Conservation (phyloP, 2,329 filamentous ascomycete genomes). For the Trichophyton equinum region DNA sequence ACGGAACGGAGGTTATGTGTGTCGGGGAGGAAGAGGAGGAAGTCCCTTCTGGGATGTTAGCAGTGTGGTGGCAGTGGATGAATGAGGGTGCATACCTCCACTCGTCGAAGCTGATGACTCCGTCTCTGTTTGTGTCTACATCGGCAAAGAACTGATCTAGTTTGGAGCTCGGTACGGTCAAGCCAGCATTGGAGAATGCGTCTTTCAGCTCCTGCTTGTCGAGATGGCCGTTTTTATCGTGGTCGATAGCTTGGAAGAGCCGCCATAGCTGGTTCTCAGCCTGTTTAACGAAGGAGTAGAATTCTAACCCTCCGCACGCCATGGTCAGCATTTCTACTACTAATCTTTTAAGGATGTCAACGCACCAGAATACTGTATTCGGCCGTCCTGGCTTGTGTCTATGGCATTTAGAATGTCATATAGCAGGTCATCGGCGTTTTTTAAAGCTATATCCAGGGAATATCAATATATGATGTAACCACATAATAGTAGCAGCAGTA, state of each 20-base stretch:
- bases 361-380: constrained; percentile 80
- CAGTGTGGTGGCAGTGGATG: background rate
- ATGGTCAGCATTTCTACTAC: background rate
- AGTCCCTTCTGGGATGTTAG: constrained; percentile 50
- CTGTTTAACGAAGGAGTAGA: constrained; percentile 72
- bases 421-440: constrained; percentile 82
- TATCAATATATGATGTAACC: constrained; percentile 1
- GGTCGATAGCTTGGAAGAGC: constrained; percentile 79
- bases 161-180: constrained; percentile 64
- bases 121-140: constrained; percentile 81
- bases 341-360: background rate
- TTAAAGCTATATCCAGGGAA: constrained; percentile 46
- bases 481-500: background rate
- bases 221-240: constrained; percentile 70
- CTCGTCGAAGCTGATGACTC: constrained; percentile 78
- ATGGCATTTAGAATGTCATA: constrained; percentile 68
- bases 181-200: constrained; percentile 66
- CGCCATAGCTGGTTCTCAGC: constrained; percentile 72
- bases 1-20: constrained; percentile 62
- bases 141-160: constrained; percentile 77
- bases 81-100: constrained; percentile 60
- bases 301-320: constrained; percentile 47
- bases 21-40: constrained; percentile 72
- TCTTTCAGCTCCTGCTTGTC: constrained; percentile 71
- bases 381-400: constrained; percentile 75